Percentiles rank a stretch among this genome's conserved stretches.
Conservation (phyloP, 75 land plant genomes). For the Picea glauca region DNA sequence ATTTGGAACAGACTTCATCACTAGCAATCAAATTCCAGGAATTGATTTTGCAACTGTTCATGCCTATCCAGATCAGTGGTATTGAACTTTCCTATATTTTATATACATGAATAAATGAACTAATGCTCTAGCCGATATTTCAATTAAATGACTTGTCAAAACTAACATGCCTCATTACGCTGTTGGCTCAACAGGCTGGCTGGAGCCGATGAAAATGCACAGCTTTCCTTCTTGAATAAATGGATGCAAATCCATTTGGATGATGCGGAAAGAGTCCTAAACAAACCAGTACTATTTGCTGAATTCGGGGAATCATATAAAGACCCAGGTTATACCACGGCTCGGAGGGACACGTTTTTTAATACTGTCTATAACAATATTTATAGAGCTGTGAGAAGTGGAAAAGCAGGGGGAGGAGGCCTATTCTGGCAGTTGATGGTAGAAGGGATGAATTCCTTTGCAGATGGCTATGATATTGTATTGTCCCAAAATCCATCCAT, state of each 20-base stretch:
- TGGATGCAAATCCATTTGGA: conserved; percentile 45
- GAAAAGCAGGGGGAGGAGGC: conserved; percentile 25
- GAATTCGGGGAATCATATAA: conserved; percentile 48
- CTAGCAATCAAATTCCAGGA: conserved; percentile 28
- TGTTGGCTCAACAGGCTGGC: conserved; percentile 31
- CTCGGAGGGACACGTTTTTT: conserved; percentile 22
- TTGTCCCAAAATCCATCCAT: not conserved
- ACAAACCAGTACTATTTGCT: conserved; percentile 44
- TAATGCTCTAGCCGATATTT: not conserved
- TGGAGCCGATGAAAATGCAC: conserved; percentile 15
- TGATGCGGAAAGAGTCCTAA: conserved; percentile 23
- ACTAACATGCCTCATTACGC: not conserved
- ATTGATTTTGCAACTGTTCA: conserved; percentile 62
- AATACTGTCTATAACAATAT: conserved; percentile 22
- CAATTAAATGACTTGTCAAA: not conserved
- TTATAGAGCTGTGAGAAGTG: conserved; percentile 25
- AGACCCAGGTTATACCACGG: not conserved
- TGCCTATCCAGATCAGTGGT: conserved; percentile 60
- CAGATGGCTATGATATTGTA: conserved; percentile 21
- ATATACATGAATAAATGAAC: too few species aligned
- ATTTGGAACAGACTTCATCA: conserved; percentile 52
- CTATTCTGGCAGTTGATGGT: conserved; percentile 42
- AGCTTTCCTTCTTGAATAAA: conserved; percentile 22
- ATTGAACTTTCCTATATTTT: not conserved
- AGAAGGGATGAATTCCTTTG: conserved; percentile 8